Evolutionary conservation across 768 basidiomycete species (phyloP).

Genomic region (Roridomyces roridus): DNA sequence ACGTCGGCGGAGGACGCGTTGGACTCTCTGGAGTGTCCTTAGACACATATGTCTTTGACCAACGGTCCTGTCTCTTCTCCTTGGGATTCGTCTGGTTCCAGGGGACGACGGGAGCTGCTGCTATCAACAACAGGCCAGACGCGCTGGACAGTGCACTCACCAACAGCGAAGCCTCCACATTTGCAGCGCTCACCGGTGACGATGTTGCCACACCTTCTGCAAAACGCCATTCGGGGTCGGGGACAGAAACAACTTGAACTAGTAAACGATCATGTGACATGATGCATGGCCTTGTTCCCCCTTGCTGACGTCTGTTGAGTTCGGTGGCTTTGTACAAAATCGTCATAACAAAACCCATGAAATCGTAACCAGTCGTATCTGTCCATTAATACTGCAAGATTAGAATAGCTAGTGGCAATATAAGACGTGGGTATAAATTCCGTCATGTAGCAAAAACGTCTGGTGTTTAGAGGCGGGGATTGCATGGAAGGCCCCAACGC

Average conservation of each 20-base stretch:
- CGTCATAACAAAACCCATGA: not conserved
- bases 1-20: conserved; percentile 26
- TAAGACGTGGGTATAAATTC: too few relatives aligned
- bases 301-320: too few relatives aligned
- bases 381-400: too few relatives aligned
- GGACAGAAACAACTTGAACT: too few relatives aligned
- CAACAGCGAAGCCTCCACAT: conserved; percentile 82
- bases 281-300: too few relatives aligned
- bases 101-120: conserved; percentile 68
- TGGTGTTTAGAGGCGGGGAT: too few relatives aligned
- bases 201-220: conserved; percentile 86
- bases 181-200: conserved; percentile 73
- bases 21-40: conserved; percentile 54
- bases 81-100: conserved; percentile 60
- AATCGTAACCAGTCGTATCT: too few relatives aligned
- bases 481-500: too few relatives aligned
- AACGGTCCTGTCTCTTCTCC: conserved; percentile 62
- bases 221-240: conserved; percentile 96
- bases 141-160: conserved; percentile 49
- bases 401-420: too few relatives aligned
- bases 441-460: too few relatives aligned
- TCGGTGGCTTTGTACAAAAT: too few relatives aligned
- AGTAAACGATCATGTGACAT: too few relatives aligned
- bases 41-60: conserved; percentile 81
- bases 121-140: conserved; percentile 1